Evolutionary conservation across 2,329 filamentous ascomycete genomes (phyloP).

Genomic region (Colletotrichum lentis): DNA sequence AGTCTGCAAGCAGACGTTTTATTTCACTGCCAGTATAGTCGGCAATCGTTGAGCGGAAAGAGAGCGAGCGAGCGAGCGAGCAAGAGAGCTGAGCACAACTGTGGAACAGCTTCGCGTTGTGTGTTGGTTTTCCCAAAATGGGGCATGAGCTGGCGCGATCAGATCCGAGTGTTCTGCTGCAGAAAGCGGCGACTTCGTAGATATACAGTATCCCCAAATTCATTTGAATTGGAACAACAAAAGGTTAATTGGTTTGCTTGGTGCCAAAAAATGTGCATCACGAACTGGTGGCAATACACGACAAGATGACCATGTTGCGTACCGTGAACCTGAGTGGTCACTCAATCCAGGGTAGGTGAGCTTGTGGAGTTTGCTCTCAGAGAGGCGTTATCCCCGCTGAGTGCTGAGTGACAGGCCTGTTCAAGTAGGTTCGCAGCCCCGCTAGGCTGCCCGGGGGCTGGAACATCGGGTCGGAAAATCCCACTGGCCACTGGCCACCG

Average conservation of each 20-base stretch:
- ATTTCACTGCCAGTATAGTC: constrained; percentile 32
- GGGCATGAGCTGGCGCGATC: constrained; percentile 34
- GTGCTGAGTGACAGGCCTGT: constrained; percentile 16
- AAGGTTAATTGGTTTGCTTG: not conserved
- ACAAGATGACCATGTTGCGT: constrained; percentile 35
- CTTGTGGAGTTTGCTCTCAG: constrained; percentile 5
- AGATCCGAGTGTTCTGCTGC: constrained; percentile 22
- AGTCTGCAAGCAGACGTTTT: constrained; percentile 36
- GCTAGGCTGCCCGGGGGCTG: not conserved
- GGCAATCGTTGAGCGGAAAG: constrained; percentile 14
- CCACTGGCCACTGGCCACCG: constrained; percentile 17
- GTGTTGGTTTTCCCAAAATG: constrained; percentile 29
- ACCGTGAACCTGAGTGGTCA: constrained; percentile 1
- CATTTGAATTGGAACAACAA: constrained; percentile 25
- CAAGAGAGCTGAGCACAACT: not conserved
- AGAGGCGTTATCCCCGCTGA: constrained; percentile 4
- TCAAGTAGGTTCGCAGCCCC: constrained; percentile 35
- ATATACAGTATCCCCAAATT: constrained; percentile 35
- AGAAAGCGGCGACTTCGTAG: constrained; percentile 32
- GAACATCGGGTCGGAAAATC: constrained; percentile 38
- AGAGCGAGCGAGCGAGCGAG: constrained; percentile 3
- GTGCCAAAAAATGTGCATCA: not conserved
- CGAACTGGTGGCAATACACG: not conserved
- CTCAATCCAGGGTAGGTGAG: not conserved
- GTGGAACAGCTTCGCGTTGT: constrained; percentile 19